Evolutionary conservation across 106 monocot genomes (phyloP).

Genomic region (Iris macrosiphon): DNA sequence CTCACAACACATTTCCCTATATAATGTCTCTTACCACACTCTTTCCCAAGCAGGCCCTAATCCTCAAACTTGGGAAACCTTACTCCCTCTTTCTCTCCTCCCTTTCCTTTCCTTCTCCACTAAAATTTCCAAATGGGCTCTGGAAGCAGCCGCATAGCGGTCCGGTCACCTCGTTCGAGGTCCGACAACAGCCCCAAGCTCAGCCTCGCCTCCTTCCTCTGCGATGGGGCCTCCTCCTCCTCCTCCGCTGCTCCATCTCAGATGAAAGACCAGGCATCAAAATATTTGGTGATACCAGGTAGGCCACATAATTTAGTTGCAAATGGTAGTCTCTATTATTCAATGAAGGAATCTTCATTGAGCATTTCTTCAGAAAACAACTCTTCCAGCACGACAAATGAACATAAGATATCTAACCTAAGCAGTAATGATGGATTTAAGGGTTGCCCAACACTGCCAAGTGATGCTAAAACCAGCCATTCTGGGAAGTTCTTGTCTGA

Average conservation of each 20-base stretch:
- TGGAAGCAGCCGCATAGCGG: too few species aligned
- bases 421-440: slow-evolving; percentile 2
- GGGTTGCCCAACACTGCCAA: slow-evolving; percentile 1
- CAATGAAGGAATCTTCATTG: slow-evolving; percentile 12
- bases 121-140: too few species aligned
- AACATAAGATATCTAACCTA: slow-evolving; percentile 7
- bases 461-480: slow-evolving; percentile 17
- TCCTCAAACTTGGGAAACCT: too few species aligned
- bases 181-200: too few species aligned
- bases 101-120: too few species aligned
- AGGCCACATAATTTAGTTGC: slow-evolving; percentile 7
- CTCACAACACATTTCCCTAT: too few species aligned
- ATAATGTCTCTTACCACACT: too few species aligned
- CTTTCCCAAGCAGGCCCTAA: too few species aligned
- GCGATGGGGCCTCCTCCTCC: neutral
- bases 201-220: too few species aligned
- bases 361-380: slow-evolving; percentile 3
- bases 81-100: too few species aligned
- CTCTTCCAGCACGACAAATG: slow-evolving; percentile 8
- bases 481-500: slow-evolving; percentile 21
- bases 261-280: slow-evolving; percentile 15
- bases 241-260: too few species aligned
- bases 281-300: neutral
- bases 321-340: slow-evolving; percentile 5
- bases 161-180: too few species aligned